Conservation (phyloP, 805 yeast genomes). For the Brettanomyces sp. region DNA sequence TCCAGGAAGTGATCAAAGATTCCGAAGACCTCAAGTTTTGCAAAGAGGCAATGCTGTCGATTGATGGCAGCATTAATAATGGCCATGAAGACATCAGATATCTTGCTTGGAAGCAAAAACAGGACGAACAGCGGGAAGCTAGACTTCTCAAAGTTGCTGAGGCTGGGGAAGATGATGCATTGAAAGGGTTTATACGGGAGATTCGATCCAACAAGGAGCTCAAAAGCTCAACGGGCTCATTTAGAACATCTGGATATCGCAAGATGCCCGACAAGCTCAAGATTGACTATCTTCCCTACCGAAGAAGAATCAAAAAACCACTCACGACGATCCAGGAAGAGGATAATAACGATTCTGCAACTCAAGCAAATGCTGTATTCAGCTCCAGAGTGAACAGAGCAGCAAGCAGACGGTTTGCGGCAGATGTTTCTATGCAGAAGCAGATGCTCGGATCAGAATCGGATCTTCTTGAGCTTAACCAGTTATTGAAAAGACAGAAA, state of each 20-base stretch:
- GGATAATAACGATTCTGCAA: conserved; percentile 30
- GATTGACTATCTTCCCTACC: conserved; percentile 72
- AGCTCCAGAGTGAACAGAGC: conserved; percentile 84
- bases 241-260: conserved; percentile 62
- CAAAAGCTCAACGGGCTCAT: conserved; percentile 46
- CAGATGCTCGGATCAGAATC: conserved; percentile 73
- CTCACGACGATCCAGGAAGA: conserved; percentile 60
- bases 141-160: conserved; percentile 12
- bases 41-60: conserved; percentile 30
- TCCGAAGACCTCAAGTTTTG: conserved; percentile 62
- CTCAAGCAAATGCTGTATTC: conserved; percentile 32
- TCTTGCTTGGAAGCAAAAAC: conserved; percentile 53
- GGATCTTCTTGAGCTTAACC: conserved; percentile 75
- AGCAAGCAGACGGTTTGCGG: conserved; percentile 78
- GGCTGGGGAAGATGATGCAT: conserved; percentile 18
- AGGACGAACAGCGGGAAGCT: conserved; percentile 26
- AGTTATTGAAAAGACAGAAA: conserved; percentile 79
- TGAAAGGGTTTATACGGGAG: conserved; percentile 21
- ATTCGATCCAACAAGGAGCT: conserved; percentile 16
- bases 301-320: conserved; percentile 61
- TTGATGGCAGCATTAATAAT: conserved; percentile 5
- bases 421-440: conserved; percentile 75
- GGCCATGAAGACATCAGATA: conserved; percentile 33
- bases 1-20: conserved; percentile 55
- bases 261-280: conserved; percentile 69